Base-by-base conservation (phyloP, 768 basidiomycete species). In the Boletellus emodensis region DNA sequence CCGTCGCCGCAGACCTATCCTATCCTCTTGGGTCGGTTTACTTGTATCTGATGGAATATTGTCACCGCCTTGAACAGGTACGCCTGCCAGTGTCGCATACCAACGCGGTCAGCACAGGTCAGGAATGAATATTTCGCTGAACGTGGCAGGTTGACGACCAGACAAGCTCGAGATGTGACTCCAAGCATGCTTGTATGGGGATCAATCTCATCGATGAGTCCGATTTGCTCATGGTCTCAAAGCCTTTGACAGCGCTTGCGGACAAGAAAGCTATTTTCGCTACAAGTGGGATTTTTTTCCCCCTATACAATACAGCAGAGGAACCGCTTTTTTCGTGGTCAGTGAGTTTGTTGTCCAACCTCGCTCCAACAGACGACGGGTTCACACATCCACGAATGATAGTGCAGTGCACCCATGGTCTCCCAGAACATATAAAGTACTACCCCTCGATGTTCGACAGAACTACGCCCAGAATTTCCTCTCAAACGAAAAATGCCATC, bases 391-490 rank as follows among this genome's bases (percentile, higher is more conserved):
- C 20, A 28, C 18, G 50, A 8, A 22, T 42, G 13, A 17, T 14
- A n/a, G 33, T 40, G 37, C 50, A 15, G 50, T 35, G 45, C n/a
- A 10, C n/a, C 15, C 20, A 30, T 13, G 38, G 38, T 37, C 34
- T 38, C 15, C 17, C 11, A 8, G 41, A 50, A 18, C 10, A 44
- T 44, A 51, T 56, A 56, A 46, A 48, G 24, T n/a, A n/a, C n/a
- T 6, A 6, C 11, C 7, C n/a, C 36, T 5, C 0, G 15, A 9
- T 24, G 7, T 13, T 24, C 18, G 20, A 24, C 44, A 36, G 41
- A 6, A 30, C 18, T 10, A 30, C 30, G 2, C 40, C 28, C 30
- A 34, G 28, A 20, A 18, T 20, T 18, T 43, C 30, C 44, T 36
- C 40, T 20, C 1, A 40, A 22, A 34, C n/a, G n/a, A 28, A n/a